phyloP scores from a whole-genome alignment of 73 alveolate species.

The Stentor coeruleus region DNA sequence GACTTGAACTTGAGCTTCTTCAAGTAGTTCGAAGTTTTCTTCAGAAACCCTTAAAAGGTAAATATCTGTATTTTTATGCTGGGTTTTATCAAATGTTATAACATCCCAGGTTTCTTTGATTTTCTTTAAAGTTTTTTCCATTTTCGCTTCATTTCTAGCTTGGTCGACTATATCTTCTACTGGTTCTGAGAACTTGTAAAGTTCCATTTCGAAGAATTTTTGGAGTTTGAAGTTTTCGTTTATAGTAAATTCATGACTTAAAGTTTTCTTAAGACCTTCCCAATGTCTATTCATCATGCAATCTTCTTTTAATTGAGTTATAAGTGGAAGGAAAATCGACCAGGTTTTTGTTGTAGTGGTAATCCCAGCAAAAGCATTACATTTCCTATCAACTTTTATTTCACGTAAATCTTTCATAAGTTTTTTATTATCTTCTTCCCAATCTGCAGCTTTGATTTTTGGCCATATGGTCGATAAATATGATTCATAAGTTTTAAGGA shows the following conservation, averaged over 20 bases:
- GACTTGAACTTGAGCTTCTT: conserved; percentile 91
- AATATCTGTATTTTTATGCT: conserved; percentile 88
- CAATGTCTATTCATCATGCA: conserved; percentile 89
- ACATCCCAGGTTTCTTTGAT: conserved; percentile 93
- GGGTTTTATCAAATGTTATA: conserved; percentile 67
- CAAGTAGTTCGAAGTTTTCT: conserved; percentile 99
- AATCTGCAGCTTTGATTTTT: conserved; percentile 85
- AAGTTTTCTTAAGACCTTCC: conserved; percentile 66
- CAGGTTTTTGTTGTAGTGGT: conserved; percentile 73
- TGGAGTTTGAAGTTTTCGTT: conserved; percentile 73
- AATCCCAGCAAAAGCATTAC: conserved; percentile 89
- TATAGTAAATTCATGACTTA: conserved; percentile 70
- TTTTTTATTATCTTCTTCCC: conserved; percentile 96
- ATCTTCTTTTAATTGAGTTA: conserved; percentile 80
- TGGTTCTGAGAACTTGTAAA: conserved; percentile 77
- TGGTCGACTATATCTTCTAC: conserved; percentile 88
- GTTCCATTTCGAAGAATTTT: conserved; percentile 78
- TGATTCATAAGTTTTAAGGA: conserved; percentile 70
- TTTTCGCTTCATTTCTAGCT: conserved; percentile 99
- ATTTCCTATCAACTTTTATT: conserved; percentile 90
- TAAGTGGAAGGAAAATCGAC: conserved; percentile 68
- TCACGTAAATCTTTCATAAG: conserved; percentile 76
- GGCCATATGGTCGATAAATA: conserved; percentile 94
- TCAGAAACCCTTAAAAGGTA: conserved; percentile 91
- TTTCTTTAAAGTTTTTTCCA: conserved; percentile 98